A percentile compares a stretch with the other conserved stretches of the same genome.
Evolutionary conservation across 495 filamentous ascomycete genomes (phyloP).

Genomic region (Rhypophila decipiens): DNA sequence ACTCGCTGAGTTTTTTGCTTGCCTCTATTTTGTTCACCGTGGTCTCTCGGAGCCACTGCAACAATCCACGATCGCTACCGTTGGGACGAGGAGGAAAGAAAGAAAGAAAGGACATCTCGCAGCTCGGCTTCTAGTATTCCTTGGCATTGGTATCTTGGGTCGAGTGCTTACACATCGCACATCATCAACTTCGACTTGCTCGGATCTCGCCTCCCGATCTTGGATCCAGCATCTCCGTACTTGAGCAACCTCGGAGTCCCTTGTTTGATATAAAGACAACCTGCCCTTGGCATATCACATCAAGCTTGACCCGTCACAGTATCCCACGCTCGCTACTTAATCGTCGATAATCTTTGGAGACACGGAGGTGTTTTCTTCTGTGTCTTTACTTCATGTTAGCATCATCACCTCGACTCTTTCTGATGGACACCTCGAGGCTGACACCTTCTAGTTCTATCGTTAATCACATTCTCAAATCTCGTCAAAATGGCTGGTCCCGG

Average conservation of each 20-base stretch:
- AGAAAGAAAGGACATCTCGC: neutral
- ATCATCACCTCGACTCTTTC: neutral
- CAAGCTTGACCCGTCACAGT: conserved; percentile 9
- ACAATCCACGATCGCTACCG: neutral
- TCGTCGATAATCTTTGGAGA: conserved; percentile 28
- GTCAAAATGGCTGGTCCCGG: conserved; percentile 65
- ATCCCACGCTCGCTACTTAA: conserved; percentile 28
- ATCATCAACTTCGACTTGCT: neutral
- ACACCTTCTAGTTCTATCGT: conserved; percentile 35
- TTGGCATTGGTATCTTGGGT: neutral
- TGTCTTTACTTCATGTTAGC: conserved; percentile 37
- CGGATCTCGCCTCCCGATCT: neutral
- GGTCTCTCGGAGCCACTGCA: neutral
- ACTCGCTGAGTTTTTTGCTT: neutral
- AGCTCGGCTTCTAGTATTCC: neutral
- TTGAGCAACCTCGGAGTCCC: neutral
- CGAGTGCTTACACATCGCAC: neutral
- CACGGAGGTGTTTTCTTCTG: conserved; percentile 23
- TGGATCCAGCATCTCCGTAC: no score
- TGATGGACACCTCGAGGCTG: conserved; percentile 7
- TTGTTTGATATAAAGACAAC: neutral
- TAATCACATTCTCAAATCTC: conserved; percentile 26
- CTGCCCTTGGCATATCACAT: neutral
- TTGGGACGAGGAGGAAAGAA: neutral
- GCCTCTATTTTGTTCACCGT: neutral